These are phyloP conservation scores for Penicillium alfredii DNA, from an alignment of 495 filamentous ascomycete genomes.

Conservation along the genomic window DNA sequence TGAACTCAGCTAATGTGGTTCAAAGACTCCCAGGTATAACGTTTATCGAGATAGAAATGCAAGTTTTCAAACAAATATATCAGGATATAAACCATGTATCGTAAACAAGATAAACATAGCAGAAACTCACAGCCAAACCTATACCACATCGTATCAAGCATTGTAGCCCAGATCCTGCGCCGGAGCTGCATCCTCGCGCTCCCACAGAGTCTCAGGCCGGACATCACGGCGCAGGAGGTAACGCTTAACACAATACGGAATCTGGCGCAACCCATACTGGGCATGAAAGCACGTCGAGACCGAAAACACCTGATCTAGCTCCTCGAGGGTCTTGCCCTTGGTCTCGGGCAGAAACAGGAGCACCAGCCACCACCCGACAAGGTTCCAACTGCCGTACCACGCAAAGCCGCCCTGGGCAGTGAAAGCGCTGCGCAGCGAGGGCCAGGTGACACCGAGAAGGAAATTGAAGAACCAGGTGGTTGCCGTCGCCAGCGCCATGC, in stretches of 20 bases:
- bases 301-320: constrained; percentile 47
- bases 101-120: too few relatives aligned
- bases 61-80: too few relatives aligned
- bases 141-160: constrained; percentile 14
- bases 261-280: constrained; percentile 42
- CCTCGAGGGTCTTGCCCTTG: constrained; percentile 42
- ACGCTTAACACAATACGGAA: constrained; percentile 40
- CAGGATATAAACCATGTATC: too few relatives aligned
- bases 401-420: constrained; percentile 48
- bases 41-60: too few relatives aligned
- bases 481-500: constrained; percentile 62
- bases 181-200: constrained; percentile 24
- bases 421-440: constrained; percentile 49
- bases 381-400: constrained; percentile 50
- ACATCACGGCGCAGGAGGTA: constrained; percentile 36
- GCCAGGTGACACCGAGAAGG: constrained; percentile 46
- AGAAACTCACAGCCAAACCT: too few relatives aligned
- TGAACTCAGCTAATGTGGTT: not conserved
- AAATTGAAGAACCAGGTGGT: constrained; percentile 57
- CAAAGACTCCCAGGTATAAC: too few relatives aligned
- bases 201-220: constrained; percentile 36
- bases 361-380: constrained; percentile 45
- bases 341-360: constrained; percentile 49
- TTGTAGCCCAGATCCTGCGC: constrained; percentile 23
- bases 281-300: constrained; percentile 45